Evolutionary conservation across 2,329 filamentous ascomycete genomes (phyloP).

Genomic region (Beauveria australis): DNA sequence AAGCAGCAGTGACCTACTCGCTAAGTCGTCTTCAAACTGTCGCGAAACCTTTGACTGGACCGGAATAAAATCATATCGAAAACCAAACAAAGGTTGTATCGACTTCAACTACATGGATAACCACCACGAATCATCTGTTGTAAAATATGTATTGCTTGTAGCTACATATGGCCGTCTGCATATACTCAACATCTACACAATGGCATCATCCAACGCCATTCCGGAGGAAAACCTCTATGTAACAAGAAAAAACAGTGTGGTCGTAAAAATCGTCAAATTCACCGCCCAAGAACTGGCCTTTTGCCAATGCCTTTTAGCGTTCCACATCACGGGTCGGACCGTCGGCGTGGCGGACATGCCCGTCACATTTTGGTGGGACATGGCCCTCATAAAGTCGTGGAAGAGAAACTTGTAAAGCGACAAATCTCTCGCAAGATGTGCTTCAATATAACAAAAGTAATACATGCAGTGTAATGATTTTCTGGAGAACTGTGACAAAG

Average conservation of each 20-base stretch:
- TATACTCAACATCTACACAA: background rate
- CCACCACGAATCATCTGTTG: background rate
- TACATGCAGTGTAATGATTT: background rate
- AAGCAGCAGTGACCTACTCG: too few relatives aligned
- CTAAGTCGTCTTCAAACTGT: too few relatives aligned
- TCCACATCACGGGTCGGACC: background rate
- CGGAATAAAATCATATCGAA: too few relatives aligned
- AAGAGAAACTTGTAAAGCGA: background rate
- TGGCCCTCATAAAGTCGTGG: background rate
- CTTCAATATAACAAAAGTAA: background rate
- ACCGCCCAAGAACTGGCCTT: background rate
- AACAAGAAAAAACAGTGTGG: background rate
- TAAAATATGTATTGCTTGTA: background rate
- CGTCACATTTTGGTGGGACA: background rate
- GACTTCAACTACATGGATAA: background rate
- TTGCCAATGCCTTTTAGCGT: background rate
- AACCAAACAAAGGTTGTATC: too few relatives aligned
- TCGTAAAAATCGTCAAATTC: constrained; percentile 4
- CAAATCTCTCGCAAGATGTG: background rate
- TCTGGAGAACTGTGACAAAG: background rate
- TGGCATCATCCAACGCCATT: background rate
- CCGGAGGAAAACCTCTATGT: background rate
- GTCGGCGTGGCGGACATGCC: background rate
- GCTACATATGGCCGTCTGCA: background rate
- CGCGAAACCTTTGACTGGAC: too few relatives aligned